Conservation (phyloP, 1,139 yeast genomes). For the Hansenula sp. region DNA sequence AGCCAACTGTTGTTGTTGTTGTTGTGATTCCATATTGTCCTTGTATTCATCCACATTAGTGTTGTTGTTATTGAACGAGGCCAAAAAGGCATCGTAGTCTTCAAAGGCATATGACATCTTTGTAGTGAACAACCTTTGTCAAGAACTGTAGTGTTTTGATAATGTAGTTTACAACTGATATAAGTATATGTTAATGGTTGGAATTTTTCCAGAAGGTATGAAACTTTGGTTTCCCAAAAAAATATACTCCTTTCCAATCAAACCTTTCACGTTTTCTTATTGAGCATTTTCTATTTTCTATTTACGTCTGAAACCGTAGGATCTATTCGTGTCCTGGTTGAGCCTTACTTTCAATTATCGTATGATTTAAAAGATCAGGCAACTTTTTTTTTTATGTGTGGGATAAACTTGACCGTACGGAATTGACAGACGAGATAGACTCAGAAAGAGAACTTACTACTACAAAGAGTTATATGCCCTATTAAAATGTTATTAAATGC, state of each 20-base stretch:
- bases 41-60: no score
- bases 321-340: not conserved
- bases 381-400: not conserved
- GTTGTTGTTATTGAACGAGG: conserved; percentile 17
- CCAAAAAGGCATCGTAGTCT: conserved; percentile 26
- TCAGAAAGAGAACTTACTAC: no score
- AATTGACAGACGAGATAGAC: no score
- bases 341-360: not conserved
- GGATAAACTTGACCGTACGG: no score
- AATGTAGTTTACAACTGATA: not conserved
- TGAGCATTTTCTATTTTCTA: not conserved
- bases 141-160: not conserved
- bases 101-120: conserved; percentile 23
- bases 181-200: no score
- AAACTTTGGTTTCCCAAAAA: no score
- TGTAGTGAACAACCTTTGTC: not conserved
- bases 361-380: conserved; percentile 4
- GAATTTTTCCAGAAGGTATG: no score
- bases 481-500: no score
- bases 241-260: no score
- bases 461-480: no score
- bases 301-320: not conserved
- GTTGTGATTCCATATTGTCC: conserved; percentile 1
- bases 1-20: conserved; percentile 3
- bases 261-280: no score